Evolutionary conservation across 805 yeast genomes (phyloP), one percentile per base, ranked within the genome.

Genomic region (Metschnikowia rubicola): DNA sequence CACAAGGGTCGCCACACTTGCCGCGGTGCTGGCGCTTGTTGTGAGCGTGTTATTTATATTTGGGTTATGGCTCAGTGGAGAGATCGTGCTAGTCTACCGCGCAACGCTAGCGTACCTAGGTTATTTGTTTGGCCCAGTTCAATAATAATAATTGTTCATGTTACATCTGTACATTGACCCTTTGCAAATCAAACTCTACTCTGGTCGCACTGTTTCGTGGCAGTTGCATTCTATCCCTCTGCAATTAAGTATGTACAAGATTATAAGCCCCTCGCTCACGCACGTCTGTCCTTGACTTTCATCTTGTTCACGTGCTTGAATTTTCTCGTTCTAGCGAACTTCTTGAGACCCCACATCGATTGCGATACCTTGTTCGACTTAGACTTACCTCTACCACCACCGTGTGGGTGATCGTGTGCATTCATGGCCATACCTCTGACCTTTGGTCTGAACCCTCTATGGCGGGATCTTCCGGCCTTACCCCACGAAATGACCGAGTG

Each of bases 311-410:
- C 83, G 65, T 88, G 78, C 71, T 88, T 89, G 63, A 96, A 95
- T 59, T 85, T 83, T 73, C 99, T 84, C 12, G 98, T 94, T 80
- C 89, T 91, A 74, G 82, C 91, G 47, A 88, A 86, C 67, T 94
- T 95, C 78, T 92, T 92, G 51, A 84, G 84, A 61, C 99, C 99
- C 97, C 98, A 92, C 66, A 95, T 95, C 46, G 96, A 87, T 75
- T 86, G 88, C 15, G 98, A 88, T 50, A 86, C 78, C 74, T 89
- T 92, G 71, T 92, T 91, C 54, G 96, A 88, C 83, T 94, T 94
- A 51, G 96, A 87, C 70, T 94, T 94, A 81, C 99, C 99, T 79
- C 99, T 84, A 73, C 99, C 99, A 84, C 99, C 99, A 77, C 99
- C 99, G 63, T 89, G 91, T 55, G 99, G 99, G 75, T 94, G 99